phyloP scores from a whole-genome alignment of 1,284 basidiomycete genomes.

The Ustilago xerochloae region DNA sequence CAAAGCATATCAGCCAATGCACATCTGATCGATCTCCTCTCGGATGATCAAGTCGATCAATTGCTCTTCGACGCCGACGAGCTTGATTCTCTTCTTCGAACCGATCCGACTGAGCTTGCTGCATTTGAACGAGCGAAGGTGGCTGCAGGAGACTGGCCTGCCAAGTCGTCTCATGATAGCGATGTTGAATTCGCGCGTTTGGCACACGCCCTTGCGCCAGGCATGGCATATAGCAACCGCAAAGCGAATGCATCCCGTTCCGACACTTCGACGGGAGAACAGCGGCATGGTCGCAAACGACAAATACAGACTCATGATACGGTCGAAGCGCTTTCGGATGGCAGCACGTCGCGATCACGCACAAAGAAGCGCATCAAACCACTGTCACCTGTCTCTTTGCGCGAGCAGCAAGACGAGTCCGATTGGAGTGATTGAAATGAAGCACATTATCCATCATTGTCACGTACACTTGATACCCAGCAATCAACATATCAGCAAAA shows the following conservation, averaged over 20 bases:
- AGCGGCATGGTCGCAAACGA: background rate
- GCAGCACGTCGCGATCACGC: no score
- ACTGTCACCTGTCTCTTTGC: conserved; percentile 1
- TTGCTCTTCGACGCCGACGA: conserved; percentile 28
- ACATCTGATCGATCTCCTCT: conserved; percentile 34
- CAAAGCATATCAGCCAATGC: background rate
- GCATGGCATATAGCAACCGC: background rate
- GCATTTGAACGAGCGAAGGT: conserved; percentile 22
- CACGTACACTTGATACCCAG: background rate
- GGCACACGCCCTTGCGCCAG: background rate
- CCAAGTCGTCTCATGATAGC: background rate
- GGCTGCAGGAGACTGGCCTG: conserved; percentile 27
- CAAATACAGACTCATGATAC: background rate
- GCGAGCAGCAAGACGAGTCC: conserved; percentile 30
- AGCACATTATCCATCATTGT: no score
- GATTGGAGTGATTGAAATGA: conserved; percentile 33
- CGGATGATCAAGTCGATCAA: conserved; percentile 31
- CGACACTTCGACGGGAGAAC: background rate
- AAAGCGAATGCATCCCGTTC: background rate
- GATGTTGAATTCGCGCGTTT: conserved; percentile 6
- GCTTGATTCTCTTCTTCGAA: conserved; percentile 25
- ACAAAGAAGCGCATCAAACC: background rate
- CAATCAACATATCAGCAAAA: background rate
- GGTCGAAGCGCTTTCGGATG: background rate
- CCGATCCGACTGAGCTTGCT: conserved; percentile 14